Evolutionary conservation across 768 basidiomycete genomes (phyloP).

Genomic region (Chlorophyllum brunneum): DNA sequence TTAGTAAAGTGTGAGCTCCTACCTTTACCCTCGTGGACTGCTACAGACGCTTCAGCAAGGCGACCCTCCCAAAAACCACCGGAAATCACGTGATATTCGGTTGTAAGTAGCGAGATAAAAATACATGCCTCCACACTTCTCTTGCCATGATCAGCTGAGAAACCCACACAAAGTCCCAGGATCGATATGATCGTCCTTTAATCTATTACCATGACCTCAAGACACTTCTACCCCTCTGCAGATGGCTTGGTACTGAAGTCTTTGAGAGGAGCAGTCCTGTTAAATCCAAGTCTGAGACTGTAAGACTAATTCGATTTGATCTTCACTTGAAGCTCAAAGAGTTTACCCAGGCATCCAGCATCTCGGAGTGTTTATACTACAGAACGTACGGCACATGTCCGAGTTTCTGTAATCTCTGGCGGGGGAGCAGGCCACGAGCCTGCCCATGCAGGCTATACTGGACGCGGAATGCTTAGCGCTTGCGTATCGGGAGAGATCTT

Average conservation of each 20-base stretch:
- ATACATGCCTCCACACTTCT: too few relatives aligned
- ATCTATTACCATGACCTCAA: constrained; percentile 36
- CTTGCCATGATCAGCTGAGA: too few relatives aligned
- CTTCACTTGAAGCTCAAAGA: background rate
- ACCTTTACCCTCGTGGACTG: too few relatives aligned
- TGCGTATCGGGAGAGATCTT: constrained; percentile 61
- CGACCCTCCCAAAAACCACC: too few relatives aligned
- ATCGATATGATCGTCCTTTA: too few relatives aligned
- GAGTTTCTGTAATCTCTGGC: constrained; percentile 41
- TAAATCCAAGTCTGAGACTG: constrained; percentile 37
- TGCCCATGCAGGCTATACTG: constrained; percentile 54
- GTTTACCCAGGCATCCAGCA: constrained; percentile 26
- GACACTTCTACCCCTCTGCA: constrained; percentile 38
- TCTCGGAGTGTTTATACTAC: constrained; percentile 33
- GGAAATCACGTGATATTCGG: too few relatives aligned
- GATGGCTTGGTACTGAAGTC: constrained; percentile 41
- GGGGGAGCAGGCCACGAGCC: constrained; percentile 61
- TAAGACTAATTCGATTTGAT: constrained; percentile 22
- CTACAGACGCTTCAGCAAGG: too few relatives aligned
- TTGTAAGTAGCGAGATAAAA: too few relatives aligned
- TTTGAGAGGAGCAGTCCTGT: constrained; percentile 35
- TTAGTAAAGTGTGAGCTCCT: too few relatives aligned
- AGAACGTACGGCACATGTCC: constrained; percentile 17
- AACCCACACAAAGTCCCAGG: too few relatives aligned
- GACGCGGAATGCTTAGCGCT: constrained; percentile 51